Base-by-base conservation (phyloP, 2,329 filamentous ascomycete genomes). In the Dactylellina sp. region DNA sequence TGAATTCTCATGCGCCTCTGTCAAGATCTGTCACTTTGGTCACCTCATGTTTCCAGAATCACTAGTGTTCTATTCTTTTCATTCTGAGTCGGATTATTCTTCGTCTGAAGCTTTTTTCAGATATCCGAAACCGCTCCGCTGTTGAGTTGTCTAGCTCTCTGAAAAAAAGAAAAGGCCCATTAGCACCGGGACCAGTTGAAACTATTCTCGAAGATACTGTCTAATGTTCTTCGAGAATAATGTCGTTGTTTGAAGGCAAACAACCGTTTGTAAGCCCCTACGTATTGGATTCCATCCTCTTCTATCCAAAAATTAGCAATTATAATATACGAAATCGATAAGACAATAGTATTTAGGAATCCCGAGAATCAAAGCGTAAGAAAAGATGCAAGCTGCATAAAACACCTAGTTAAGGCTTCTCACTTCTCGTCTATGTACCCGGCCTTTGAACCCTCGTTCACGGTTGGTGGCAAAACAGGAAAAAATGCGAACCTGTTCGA, bases 401-500 rank as follows among this genome's bases (percentile, higher is more conserved):
- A 2, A 40, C 7, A 50, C 24, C 11, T 25, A 5, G n/a, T 49
- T 57, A 59, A 50, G 66, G 65, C 65, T 62, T 40, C 39, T 64
- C 59, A 40, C 59, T 63, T 57, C 66, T 71, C 66, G 66, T 71
- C 59, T 71, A 71, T 50, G 59, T 63, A 57, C 24, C 50, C 53
- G 49, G 32, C 44, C 63, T 25, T 32, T 9, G 9, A 37, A n/a
- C 5, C 28, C 28, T 32, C 28, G 28, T 5, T 5, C 5, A 4
- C 9, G 28, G 4, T 53, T 11, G 50, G 59, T 59, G 50, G 65
- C 56, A 59, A 62, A 64, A 50, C 14, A 40, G 25, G 20, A 53
- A 46, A 55, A 32, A 40, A 40, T 7, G n/a, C 6, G 4, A 40
- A 40, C 37, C 4, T 20, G 32, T 40, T 11, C 12, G 50, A n/a